Conservation (phyloP, 306 rosid genomes). For the Rubus parviflorus region DNA sequence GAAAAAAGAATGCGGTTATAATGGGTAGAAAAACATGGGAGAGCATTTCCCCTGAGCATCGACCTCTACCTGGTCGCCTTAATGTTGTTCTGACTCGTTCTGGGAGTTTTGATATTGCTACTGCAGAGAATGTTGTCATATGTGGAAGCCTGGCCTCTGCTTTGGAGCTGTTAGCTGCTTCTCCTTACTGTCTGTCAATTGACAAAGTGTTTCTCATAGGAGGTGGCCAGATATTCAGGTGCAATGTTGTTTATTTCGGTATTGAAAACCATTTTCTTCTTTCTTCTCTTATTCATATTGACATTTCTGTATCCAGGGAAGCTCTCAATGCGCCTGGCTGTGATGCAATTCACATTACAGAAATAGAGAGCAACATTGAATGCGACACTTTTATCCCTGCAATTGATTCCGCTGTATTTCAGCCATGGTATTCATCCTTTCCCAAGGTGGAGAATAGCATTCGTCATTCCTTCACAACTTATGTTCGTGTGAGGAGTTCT, state of each 20-base stretch:
- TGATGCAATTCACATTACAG: slow-evolving; percentile 88
- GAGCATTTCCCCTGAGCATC: slow-evolving; percentile 58
- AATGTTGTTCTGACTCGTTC: slow-evolving; percentile 95
- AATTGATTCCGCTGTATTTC: slow-evolving; percentile 71
- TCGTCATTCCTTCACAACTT: slow-evolving; percentile 70
- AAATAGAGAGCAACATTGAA: slow-evolving; percentile 68
- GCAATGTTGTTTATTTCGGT: slow-evolving; percentile 12
- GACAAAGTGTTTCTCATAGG: slow-evolving; percentile 93
- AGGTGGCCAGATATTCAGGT: slow-evolving; percentile 88
- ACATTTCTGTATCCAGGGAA: slow-evolving; percentile 58
- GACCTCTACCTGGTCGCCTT: slow-evolving; percentile 84
- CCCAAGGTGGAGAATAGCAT: slow-evolving; percentile 70
- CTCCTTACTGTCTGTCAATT: slow-evolving; percentile 87
- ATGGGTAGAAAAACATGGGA: slow-evolving; percentile 99
- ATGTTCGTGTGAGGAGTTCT: slow-evolving; percentile 78
- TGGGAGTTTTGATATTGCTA: slow-evolving; percentile 88
- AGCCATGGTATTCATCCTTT: slow-evolving; percentile 89
- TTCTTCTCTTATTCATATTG: slow-evolving; percentile 20
- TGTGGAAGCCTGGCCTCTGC: slow-evolving; percentile 91
- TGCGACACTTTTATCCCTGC: slow-evolving; percentile 80
- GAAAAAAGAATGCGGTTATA: slow-evolving; percentile 79
- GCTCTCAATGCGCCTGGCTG: slow-evolving; percentile 85
- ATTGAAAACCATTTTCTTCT: slow-evolving; percentile 10
- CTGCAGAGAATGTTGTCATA: slow-evolving; percentile 85
- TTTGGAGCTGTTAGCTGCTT: slow-evolving; percentile 80